Conservation (phyloP, 2,329 filamentous ascomycete genomes). For the Aspergillus pseudonomiae region DNA sequence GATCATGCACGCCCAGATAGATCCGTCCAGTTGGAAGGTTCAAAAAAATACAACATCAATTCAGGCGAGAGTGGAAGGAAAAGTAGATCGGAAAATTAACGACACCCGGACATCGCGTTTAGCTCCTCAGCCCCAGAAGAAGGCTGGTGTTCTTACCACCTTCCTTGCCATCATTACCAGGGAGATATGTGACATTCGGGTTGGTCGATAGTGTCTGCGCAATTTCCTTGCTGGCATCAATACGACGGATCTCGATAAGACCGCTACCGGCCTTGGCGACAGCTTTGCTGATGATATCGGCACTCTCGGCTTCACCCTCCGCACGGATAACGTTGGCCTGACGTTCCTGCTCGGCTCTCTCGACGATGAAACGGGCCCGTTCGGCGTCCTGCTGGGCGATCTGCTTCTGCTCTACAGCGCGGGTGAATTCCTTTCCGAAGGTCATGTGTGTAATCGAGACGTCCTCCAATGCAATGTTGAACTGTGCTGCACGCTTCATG, state of each 20-base stretch:
- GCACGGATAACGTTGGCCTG: constrained; percentile 98
- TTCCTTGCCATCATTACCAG: constrained; percentile 65
- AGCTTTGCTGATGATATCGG: constrained; percentile 91
- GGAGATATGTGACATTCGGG: constrained; percentile 94
- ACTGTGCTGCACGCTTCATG: constrained; percentile 88
- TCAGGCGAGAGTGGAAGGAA: constrained; percentile 2
- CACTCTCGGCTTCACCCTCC: constrained; percentile 95
- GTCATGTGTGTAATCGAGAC: constrained; percentile 99
- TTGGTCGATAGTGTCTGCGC: constrained; percentile 85
- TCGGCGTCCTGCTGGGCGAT: constrained; percentile 99
- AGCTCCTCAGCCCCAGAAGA: constrained; percentile 66
- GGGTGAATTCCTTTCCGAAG: constrained; percentile 98
- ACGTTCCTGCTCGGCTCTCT: constrained; percentile 97
- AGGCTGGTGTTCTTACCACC: constrained; percentile 68
- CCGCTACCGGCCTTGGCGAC: constrained; percentile 93
- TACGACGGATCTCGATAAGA: constrained; percentile 92
- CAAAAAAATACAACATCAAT: constrained; percentile 6
- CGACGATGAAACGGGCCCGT: constrained; percentile 95
- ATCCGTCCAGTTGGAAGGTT: constrained; percentile 20
- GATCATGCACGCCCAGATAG: constrained; percentile 32
- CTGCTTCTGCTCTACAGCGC: constrained; percentile 99
- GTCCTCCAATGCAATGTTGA: constrained; percentile 98
- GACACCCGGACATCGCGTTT: constrained; percentile 23
- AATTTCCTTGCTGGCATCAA: constrained; percentile 95
- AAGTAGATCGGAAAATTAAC: constrained; percentile 28